Evolutionary conservation across 176 grass and related monocot genomes (phyloP).

Genomic region (Coix lacrymajobi): DNA sequence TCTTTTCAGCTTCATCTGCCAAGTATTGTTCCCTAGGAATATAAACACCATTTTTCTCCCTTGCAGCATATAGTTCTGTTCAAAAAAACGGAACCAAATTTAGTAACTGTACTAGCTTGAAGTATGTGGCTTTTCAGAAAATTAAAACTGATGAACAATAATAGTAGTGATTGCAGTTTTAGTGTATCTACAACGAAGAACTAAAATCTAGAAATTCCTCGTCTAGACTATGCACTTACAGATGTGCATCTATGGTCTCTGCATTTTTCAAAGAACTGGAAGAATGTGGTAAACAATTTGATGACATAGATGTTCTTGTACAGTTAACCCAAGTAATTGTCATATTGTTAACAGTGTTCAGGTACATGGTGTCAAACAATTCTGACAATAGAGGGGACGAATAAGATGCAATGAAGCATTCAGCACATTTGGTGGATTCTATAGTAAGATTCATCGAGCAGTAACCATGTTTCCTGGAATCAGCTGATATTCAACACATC

Average conservation of each 20-base stretch:
- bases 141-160: neutral
- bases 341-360: too few species aligned
- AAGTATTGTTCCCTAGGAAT: slow-evolving; percentile 74
- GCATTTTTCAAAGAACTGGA: neutral
- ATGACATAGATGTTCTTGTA: neutral
- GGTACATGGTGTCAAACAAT: too few species aligned
- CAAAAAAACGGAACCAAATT: neutral
- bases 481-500: too few species aligned
- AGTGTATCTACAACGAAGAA: neutral
- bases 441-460: too few species aligned
- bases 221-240: neutral
- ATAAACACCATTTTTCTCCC: slow-evolving; percentile 96
- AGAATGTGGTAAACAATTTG: neutral
- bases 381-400: too few species aligned
- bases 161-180: neutral
- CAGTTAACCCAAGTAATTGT: neutral
- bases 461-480: too few species aligned
- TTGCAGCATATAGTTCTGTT: slow-evolving; percentile 83
- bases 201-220: neutral
- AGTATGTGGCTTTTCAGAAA: neutral
- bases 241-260: neutral
- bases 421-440: too few species aligned
- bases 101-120: neutral
- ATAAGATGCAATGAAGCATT: too few species aligned
- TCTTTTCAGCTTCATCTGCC: slow-evolving; percentile 84